Conservation (phyloP, 805 yeast genomes). For the Cyberlindnera americana region DNA sequence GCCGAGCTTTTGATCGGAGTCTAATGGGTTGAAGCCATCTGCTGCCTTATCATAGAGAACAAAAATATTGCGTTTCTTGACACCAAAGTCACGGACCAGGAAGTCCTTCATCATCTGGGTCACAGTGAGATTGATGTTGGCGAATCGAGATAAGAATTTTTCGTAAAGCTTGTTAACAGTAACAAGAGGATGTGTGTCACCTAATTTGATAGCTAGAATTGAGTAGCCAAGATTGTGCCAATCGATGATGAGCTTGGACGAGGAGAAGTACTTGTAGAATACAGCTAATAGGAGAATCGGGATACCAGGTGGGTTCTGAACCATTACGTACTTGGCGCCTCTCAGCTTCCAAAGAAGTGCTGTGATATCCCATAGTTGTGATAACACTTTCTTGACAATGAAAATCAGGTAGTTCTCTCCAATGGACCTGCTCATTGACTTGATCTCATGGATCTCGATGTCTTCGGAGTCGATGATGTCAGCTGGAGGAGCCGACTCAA, state of each 20-base stretch:
- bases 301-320: conserved; percentile 91
- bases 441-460: conserved; percentile 48
- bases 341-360: conserved; percentile 48
- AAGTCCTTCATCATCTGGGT: conserved; percentile 68
- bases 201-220: conserved; percentile 64
- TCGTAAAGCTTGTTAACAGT: conserved; percentile 61
- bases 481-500: conserved; percentile 51
- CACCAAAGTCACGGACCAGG: conserved; percentile 51
- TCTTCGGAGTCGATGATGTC: conserved; percentile 48
- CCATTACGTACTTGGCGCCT: conserved; percentile 63
- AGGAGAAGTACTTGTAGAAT: conserved; percentile 47
- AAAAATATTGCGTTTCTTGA: conserved; percentile 44
- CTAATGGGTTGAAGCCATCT: conserved; percentile 52
- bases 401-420: conserved; percentile 53
- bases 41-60: conserved; percentile 89
- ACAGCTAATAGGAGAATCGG: conserved; percentile 72
- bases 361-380: conserved; percentile 50
- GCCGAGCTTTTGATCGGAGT: conserved; percentile 20
- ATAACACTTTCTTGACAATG: conserved; percentile 53
- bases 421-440: conserved; percentile 35
- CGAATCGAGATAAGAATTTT: conserved; percentile 52
- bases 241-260: conserved; percentile 71
- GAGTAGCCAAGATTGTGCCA: conserved; percentile 96
- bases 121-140: conserved; percentile 76
- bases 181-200: conserved; percentile 56